phyloP scores from a whole-genome alignment of 805 yeast genomes.

The Pichia nakasei region DNA sequence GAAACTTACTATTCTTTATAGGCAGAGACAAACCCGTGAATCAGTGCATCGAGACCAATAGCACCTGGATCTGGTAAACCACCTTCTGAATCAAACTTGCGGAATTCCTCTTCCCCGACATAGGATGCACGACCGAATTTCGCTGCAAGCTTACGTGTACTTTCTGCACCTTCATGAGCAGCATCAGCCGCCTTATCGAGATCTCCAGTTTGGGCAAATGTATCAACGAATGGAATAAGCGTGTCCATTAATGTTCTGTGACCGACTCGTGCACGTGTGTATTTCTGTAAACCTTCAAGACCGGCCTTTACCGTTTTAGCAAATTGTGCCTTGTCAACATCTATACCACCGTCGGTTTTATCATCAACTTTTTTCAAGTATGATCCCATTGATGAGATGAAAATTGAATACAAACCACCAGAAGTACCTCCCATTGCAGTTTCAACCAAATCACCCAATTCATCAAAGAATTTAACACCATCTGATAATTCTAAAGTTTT shows the following conservation, averaged over 20 bases:
- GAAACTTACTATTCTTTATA: constrained; percentile 5
- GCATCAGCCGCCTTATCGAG: constrained; percentile 54
- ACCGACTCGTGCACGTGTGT: constrained; percentile 83
- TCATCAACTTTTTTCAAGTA: constrained; percentile 33
- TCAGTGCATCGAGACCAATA: constrained; percentile 52
- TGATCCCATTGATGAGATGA: constrained; percentile 64
- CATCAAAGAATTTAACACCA: constrained; percentile 52
- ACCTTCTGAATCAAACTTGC: constrained; percentile 42
- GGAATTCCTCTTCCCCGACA: constrained; percentile 55
- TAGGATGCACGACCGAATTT: constrained; percentile 92
- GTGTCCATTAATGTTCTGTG: constrained; percentile 88
- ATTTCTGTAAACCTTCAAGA: constrained; percentile 64
- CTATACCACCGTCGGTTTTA: constrained; percentile 17
- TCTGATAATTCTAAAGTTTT: constrained; percentile 33
- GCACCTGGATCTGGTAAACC: constrained; percentile 97
- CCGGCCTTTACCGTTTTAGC: constrained; percentile 50
- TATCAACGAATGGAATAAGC: constrained; percentile 74
- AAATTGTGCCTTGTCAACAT: constrained; percentile 29
- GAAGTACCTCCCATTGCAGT: constrained; percentile 94
- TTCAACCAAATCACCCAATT: constrained; percentile 77
- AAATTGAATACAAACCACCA: constrained; percentile 87
- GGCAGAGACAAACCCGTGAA: constrained; percentile 25
- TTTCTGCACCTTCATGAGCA: constrained; percentile 67
- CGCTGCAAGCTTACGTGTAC: constrained; percentile 68
- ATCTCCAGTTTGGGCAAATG: constrained; percentile 42